Evolutionary conservation across 78 protist species (phyloP).

Genomic region (Polysphondylium violaceum): DNA sequence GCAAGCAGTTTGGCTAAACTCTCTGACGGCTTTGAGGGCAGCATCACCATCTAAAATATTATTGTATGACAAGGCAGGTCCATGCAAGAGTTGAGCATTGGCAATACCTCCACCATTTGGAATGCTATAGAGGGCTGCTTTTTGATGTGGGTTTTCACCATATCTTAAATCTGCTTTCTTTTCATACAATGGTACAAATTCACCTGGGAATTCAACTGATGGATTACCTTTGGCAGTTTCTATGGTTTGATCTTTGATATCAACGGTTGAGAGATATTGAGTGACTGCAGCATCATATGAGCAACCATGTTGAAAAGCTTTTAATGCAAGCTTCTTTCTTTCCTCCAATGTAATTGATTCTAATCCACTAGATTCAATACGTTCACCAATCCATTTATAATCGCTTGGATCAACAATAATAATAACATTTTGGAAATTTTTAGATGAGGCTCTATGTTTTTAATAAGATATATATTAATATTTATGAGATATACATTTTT

Average conservation of each 20-base stretch:
- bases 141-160: constrained; percentile 94
- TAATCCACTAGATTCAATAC: constrained; percentile 39
- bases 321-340: constrained; percentile 80
- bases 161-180: constrained; percentile 78
- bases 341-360: constrained; percentile 57
- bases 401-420: constrained; percentile 68
- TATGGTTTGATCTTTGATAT: constrained; percentile 4
- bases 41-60: constrained; percentile 77
- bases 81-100: constrained; percentile 51
- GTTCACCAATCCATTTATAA: constrained; percentile 69
- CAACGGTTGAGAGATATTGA: constrained; percentile 35
- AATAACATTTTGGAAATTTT: constrained; percentile 79
- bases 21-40: constrained; percentile 69
- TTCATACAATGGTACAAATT: constrained; percentile 53
- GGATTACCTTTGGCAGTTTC: constrained; percentile 20
- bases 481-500: too few species aligned
- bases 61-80: constrained; percentile 72
- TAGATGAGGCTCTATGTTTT: constrained; percentile 55
- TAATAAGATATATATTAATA: neutral
- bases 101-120: constrained; percentile 56
- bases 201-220: constrained; percentile 26
- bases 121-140: constrained; percentile 43
- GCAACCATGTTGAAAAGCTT: constrained; percentile 90
- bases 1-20: constrained; percentile 44
- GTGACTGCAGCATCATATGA: constrained; percentile 90